These are phyloP conservation scores for Chlamydomonas schloesseri DNA, from an alignment of 139 green algal species.

Conservation along the genomic window DNA sequence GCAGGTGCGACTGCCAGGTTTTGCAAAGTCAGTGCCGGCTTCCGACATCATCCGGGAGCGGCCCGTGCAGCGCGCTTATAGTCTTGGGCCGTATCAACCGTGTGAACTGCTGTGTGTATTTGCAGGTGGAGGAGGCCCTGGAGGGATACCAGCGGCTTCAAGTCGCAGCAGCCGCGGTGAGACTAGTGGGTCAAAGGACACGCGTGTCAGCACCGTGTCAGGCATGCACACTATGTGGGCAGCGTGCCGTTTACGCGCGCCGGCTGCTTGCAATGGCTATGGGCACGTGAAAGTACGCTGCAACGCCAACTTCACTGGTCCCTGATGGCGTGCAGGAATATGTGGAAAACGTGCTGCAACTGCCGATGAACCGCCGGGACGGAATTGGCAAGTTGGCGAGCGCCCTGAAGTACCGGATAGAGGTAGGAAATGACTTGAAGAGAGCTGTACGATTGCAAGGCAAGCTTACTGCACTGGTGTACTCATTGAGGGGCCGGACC, in stretches of 20 bases:
- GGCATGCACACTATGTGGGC: no score
- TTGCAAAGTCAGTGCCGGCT: no score
- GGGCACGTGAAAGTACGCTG: not conserved
- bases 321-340: conserved; percentile 53
- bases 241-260: not conserved
- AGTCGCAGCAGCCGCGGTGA: conserved; percentile 64
- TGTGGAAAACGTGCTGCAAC: conserved; percentile 67
- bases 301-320: not conserved
- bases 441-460: no score
- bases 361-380: conserved; percentile 48
- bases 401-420: conserved; percentile 63
- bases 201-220: no score
- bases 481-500: no score
- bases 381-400: conserved; percentile 63
- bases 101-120: no score
- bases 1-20: conserved; percentile 43
- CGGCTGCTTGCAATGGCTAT: not conserved
- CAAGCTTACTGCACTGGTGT: no score
- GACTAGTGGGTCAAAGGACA: not conserved
- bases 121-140: conserved; percentile 68
- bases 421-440: conserved; percentile 35
- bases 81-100: no score
- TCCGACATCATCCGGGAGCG: no score
- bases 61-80: no score
- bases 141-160: conserved; percentile 66